Conservation (phyloP, 2,329 filamentous ascomycete species). For the Diplodia sapinea region DNA sequence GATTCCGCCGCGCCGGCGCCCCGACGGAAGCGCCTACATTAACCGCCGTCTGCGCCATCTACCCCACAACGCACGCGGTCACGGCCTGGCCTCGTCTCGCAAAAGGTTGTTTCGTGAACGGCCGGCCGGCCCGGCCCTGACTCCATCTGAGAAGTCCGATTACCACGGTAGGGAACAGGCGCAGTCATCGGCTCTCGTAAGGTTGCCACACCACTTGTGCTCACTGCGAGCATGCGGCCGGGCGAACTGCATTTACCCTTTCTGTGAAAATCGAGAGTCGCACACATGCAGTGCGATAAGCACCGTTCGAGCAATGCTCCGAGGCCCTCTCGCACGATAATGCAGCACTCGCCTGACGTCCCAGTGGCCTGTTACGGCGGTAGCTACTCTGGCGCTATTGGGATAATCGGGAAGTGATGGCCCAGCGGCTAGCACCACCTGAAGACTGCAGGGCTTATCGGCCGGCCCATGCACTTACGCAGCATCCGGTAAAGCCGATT, state of each 20-base stretch:
- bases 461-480: not conserved
- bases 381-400: not conserved
- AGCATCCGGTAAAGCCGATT: not conserved
- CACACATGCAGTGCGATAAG: constrained; percentile 7
- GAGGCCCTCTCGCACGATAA: not conserved
- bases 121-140: not conserved
- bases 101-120: not conserved
- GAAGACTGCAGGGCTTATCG: not conserved
- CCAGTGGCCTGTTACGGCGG: not conserved
- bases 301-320: constrained; percentile 5
- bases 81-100: not conserved
- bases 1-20: constrained; percentile 24
- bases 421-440: not conserved
- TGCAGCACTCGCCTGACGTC: not conserved
- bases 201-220: not conserved
- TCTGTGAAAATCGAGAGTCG: no score
- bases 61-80: not conserved
- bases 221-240: not conserved
- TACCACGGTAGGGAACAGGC: no score
- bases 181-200: constrained; percentile 1
- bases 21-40: constrained; percentile 22
- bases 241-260: not conserved
- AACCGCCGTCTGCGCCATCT: constrained; percentile 21
- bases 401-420: not conserved
- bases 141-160: not conserved